Conservation (phyloP, 768 basidiomycete species). For the Multifurca ochricompacta region DNA sequence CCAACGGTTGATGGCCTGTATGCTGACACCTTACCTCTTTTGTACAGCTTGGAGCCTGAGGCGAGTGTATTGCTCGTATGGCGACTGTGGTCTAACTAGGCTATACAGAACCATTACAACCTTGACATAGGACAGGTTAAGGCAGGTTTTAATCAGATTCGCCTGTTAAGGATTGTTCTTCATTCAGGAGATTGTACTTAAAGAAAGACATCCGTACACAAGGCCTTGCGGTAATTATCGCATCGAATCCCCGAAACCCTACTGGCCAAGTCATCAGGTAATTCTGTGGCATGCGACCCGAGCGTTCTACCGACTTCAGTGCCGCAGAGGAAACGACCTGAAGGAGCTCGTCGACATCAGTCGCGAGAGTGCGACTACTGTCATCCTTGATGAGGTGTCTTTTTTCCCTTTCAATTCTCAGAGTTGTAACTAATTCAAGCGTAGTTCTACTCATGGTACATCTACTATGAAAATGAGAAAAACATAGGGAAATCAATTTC, state of each 20-base stretch:
- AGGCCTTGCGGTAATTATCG: slow-evolving; percentile 77
- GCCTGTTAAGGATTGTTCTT: not conserved
- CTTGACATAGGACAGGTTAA: slow-evolving; percentile 76
- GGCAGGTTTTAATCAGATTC: slow-evolving; percentile 29
- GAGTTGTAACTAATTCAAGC: slow-evolving; percentile 3
- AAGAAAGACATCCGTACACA: slow-evolving; percentile 76
- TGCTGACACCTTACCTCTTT: not conserved
- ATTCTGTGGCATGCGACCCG: slow-evolving; percentile 12
- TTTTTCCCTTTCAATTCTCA: not conserved
- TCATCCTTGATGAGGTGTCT: slow-evolving; percentile 74
- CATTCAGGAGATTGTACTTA: not conserved
- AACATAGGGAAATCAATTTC: slow-evolving; percentile 76
- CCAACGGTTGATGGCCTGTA: not conserved
- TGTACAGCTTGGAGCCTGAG: slow-evolving; percentile 30
- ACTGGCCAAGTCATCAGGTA: slow-evolving; percentile 84
- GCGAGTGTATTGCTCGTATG: slow-evolving; percentile 21
- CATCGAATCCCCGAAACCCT: slow-evolving; percentile 94
- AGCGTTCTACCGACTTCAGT: not conserved
- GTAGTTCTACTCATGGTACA: slow-evolving; percentile 94
- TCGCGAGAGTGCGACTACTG: slow-evolving; percentile 63
- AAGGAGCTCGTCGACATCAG: slow-evolving; percentile 68
- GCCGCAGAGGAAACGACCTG: slow-evolving; percentile 63
- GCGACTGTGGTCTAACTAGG: slow-evolving; percentile 30
- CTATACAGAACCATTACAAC: slow-evolving; percentile 47
- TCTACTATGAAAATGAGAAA: slow-evolving; percentile 70